Evolutionary conservation across 2,329 filamentous ascomycete genomes (phyloP).

Genomic region (Talaromyces albobiverticillius): DNA sequence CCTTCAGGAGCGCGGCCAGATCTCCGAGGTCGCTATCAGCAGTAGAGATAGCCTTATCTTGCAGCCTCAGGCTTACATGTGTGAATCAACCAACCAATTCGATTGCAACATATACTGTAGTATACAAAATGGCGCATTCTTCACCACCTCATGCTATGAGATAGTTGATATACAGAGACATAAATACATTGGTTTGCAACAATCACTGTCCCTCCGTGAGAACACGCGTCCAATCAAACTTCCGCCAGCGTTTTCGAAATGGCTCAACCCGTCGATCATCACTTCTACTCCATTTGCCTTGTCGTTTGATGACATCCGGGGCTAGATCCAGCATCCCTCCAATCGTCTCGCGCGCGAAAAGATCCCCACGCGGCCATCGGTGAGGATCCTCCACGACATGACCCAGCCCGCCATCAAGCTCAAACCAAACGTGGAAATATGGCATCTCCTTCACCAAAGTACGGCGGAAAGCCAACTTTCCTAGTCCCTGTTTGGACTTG

Average conservation of each 20-base stretch:
- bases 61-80: too few species aligned
- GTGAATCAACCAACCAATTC: too few species aligned
- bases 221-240: conserved; percentile 83
- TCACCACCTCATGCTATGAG: too few species aligned
- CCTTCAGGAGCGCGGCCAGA: too few species aligned
- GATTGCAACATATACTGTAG: too few species aligned
- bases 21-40: too few species aligned
- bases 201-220: conserved; percentile 51
- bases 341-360: conserved; percentile 88
- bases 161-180: too few species aligned
- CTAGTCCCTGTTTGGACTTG: conserved; percentile 61
- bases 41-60: too few species aligned
- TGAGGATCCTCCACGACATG: conserved; percentile 86
- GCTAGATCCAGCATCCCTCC: conserved; percentile 87
- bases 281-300: conserved; percentile 76
- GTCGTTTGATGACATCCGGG: conserved; percentile 80
- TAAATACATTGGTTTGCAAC: too few species aligned
- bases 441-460: conserved; percentile 92
- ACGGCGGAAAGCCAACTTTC: conserved; percentile 76
- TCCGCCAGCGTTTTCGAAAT: conserved; percentile 82
- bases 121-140: too few species aligned
- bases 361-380: conserved; percentile 83
- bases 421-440: conserved; percentile 97
- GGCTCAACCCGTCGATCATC: conserved; percentile 66
- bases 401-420: conserved; percentile 83